These are phyloP conservation scores for Trichoderma polysporum DNA, from an alignment of 2,329 filamentous ascomycete species.

Conservation along the genomic window DNA sequence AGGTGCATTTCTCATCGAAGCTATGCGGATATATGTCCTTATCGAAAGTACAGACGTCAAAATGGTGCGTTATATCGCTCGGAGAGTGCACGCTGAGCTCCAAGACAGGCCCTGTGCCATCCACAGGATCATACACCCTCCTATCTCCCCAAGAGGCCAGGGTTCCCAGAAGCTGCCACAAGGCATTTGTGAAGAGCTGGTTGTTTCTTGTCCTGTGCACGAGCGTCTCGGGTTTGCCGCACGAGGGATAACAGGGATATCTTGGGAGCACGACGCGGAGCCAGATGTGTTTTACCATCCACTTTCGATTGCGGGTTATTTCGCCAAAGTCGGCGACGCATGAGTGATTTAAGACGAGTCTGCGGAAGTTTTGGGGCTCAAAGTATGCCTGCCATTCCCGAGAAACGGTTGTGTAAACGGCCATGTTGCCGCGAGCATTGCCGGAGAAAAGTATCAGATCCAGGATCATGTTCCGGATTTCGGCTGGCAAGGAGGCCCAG, in stretches of 20 bases:
- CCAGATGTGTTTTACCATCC: slow-evolving; percentile 2
- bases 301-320: background rate
- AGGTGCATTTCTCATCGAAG: background rate
- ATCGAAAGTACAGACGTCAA: background rate
- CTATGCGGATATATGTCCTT: background rate
- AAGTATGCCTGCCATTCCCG: background rate
- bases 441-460: background rate
- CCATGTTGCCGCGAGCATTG: background rate
- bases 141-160: background rate
- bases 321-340: background rate
- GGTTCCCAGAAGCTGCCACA: background rate
- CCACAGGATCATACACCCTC: background rate
- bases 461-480: background rate
- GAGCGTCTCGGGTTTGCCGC: background rate
- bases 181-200: background rate
- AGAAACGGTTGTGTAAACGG: background rate
- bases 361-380: background rate
- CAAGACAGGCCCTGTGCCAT: background rate
- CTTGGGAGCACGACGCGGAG: background rate
- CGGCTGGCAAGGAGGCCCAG: background rate
- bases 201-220: background rate
- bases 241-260: background rate
- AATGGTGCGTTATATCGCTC: background rate
- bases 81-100: background rate
- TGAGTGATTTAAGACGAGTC: background rate